Conservation (phyloP, 805 yeast genomes). For the Diddensiella caesifluorescens region DNA sequence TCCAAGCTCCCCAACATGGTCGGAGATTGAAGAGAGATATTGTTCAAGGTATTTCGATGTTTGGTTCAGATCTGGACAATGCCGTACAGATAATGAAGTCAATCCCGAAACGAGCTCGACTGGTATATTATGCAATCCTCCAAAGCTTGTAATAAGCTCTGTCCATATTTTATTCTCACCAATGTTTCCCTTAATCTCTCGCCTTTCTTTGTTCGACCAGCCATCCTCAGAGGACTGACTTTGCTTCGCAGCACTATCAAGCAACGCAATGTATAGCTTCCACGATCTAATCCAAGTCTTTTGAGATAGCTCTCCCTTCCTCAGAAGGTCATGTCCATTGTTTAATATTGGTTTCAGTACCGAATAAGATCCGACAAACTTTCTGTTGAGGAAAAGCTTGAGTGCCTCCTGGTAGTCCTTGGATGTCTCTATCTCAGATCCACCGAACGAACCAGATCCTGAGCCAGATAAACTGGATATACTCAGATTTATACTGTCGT, state of each 20-base stretch:
- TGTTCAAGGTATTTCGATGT: slow-evolving; percentile 4
- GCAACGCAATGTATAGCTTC: slow-evolving; percentile 19
- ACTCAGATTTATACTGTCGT: slow-evolving; percentile 1
- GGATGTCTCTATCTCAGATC: too few relatives aligned
- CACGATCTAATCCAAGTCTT: slow-evolving; percentile 19
- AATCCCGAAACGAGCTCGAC: slow-evolving; percentile 9
- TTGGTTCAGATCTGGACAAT: background rate
- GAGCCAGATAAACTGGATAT: background rate
- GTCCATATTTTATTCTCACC: slow-evolving; percentile 7
- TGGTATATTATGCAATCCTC: slow-evolving; percentile 3
- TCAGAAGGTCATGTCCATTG: slow-evolving; percentile 1
- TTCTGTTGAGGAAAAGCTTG: slow-evolving; percentile 17
- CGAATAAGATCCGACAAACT: slow-evolving; percentile 13
- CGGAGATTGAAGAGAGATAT: slow-evolving; percentile 8
- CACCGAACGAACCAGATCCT: background rate
- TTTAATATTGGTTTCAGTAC: slow-evolving; percentile 12
- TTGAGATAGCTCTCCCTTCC: slow-evolving; percentile 9
- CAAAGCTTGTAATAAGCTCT: slow-evolving; percentile 3
- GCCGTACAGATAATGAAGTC: slow-evolving; percentile 4
- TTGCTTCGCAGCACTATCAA: slow-evolving; percentile 15
- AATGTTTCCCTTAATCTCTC: slow-evolving; percentile 3
- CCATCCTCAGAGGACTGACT: background rate
- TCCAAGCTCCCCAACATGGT: background rate
- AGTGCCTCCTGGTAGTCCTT: slow-evolving; percentile 16
- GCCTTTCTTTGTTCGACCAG: slow-evolving; percentile 7